These are phyloP conservation scores for Blastosporella zonata DNA, from an alignment of 1,284 basidiomycete species.

Conservation along the genomic window DNA sequence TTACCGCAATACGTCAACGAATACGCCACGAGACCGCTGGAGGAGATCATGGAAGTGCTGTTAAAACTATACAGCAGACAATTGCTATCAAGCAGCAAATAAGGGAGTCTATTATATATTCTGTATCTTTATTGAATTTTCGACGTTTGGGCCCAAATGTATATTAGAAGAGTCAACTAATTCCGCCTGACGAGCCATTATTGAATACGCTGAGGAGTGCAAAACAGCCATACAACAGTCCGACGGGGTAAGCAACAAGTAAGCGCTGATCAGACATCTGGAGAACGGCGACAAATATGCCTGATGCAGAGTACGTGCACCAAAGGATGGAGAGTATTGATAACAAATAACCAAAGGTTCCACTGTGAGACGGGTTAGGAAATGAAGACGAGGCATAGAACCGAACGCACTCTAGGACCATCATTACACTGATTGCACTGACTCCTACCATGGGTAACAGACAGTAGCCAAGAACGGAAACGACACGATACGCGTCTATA, in stretches of 20 bases:
- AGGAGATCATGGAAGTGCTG: constrained; percentile 82
- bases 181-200: constrained; percentile 40
- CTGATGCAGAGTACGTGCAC: constrained; percentile 94
- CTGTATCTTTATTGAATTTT: constrained; percentile 3
- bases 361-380: constrained; percentile 41
- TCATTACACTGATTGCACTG: constrained; percentile 83
- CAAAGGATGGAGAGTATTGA: constrained; percentile 82
- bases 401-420: constrained; percentile 81
- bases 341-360: constrained; percentile 79
- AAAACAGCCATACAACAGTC: constrained; percentile 89
- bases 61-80: constrained; percentile 81
- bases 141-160: constrained; percentile 3
- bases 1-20: constrained; percentile 85
- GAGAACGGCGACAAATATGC: constrained; percentile 91
- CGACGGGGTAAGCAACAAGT: constrained; percentile 92
- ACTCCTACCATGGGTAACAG: constrained; percentile 97
- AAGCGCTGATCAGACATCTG: constrained; percentile 92
- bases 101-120: constrained; percentile 1
- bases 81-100: constrained; percentile 38
- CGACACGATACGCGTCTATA: constrained; percentile 95
- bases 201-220: constrained; percentile 85
- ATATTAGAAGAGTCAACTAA: constrained; percentile 16
- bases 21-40: constrained; percentile 79
- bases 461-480: constrained; percentile 96
- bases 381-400: constrained; percentile 13